Base-by-base conservation (phyloP, 805 yeast genomes). In the Naumovozyma castellii region DNA sequence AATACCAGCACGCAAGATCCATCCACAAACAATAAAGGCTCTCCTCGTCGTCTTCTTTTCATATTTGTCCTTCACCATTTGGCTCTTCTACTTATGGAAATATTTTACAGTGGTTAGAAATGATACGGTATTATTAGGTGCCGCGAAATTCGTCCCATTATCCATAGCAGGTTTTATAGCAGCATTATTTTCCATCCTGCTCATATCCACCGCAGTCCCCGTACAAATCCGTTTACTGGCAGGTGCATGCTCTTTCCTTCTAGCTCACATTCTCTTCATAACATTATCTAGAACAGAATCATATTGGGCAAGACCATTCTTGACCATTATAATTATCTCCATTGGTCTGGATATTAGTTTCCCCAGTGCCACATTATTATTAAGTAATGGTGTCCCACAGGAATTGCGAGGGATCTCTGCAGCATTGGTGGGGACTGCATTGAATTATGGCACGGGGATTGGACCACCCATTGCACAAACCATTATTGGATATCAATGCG, bases 311-410 rank as follows among this genome's bases (percentile, higher is more conserved):
- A 66, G 72, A 36, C 57, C 73, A 4, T 71, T 80, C 54, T 74
- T 76, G 2, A 65, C 74, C 14, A 57, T 67, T 51, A 51, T 75
- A 19, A 56, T 78, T 12, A 65, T 71, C 12, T 69, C 76, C 1
- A 75, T 74, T 68, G 87, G 81, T 1, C 77, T 80, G 82, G 85
- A 80, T 53, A 64, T 75, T 54, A 70, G 77, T 38, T 80, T 78
- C 57, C 86, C 86, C 0, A 75, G 84, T 1, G 80, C 80, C 2
- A 71, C 81, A 1, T 66, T 79, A 40, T 62, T 76, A 16, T 54
- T 79, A 28, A 68, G 77, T 4, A 71, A 73, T 42, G 63, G 63
- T 35, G 64, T 79, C 37, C 83, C 84, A 0, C 50, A 61, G 14
- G 64, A 71, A 37, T 71, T 75, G 46, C 85, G 80, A 56, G 86